Evolutionary conservation across 208 protist genomes (phyloP).

Genomic region (Leishmania guyanensis): DNA sequence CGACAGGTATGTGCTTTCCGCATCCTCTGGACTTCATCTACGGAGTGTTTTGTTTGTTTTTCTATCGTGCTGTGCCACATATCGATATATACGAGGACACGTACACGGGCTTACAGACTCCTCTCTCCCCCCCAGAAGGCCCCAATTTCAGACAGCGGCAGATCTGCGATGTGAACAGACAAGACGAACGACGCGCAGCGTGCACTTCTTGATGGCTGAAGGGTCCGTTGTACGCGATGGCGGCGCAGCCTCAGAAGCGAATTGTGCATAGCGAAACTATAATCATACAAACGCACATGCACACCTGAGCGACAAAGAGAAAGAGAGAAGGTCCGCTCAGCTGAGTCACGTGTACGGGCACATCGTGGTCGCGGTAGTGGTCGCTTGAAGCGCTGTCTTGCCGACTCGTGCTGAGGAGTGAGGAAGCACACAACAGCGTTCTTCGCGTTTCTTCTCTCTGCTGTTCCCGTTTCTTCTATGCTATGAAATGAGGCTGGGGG

Average conservation of each 20-base stretch:
- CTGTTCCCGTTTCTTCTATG: background rate
- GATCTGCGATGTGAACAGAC: background rate
- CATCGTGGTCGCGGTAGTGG: background rate
- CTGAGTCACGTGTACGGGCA: background rate
- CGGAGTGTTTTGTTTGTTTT: background rate
- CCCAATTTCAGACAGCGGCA: background rate
- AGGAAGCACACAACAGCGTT: background rate
- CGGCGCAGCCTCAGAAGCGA: background rate
- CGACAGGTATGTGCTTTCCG: background rate
- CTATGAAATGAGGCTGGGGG: background rate
- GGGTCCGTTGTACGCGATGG: background rate
- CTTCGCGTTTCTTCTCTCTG: background rate
- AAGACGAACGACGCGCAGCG: background rate
- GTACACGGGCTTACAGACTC: background rate
- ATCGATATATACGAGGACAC: background rate
- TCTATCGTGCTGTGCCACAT: background rate
- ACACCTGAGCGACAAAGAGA: background rate
- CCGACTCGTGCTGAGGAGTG: background rate
- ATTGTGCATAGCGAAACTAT: background rate
- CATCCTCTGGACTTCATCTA: background rate
- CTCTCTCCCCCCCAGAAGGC: background rate
- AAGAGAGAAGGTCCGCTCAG: background rate
- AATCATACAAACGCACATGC: background rate
- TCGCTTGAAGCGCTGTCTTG: background rate
- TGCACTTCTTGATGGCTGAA: background rate